phyloP scores from a whole-genome alignment of 1,284 basidiomycete species.

The Ganoderma sp. region DNA sequence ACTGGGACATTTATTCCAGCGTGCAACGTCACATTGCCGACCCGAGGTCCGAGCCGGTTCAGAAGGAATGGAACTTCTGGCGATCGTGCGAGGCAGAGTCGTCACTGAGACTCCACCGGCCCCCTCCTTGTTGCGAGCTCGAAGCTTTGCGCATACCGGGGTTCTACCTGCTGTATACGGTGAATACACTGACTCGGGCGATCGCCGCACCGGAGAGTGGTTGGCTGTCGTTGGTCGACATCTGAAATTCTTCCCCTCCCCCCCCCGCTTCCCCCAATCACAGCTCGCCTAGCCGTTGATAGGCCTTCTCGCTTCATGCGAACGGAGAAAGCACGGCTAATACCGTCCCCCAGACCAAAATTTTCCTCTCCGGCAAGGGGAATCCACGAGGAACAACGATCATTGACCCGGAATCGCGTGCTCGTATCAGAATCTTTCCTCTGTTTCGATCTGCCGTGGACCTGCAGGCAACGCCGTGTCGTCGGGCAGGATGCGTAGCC shows the following conservation, averaged over 20 bases:
- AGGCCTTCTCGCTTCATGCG: not conserved
- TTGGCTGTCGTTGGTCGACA: not conserved
- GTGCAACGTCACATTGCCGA: not conserved
- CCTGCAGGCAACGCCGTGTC: not conserved
- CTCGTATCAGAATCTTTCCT: not conserved
- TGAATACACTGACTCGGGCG: not conserved
- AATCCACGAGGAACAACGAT: not conserved
- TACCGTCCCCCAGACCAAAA: not conserved
- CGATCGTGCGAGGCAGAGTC: not conserved
- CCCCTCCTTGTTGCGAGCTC: not conserved
- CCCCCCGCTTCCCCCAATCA: not conserved
- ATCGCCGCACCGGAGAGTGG: not conserved
- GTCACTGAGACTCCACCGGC: not conserved
- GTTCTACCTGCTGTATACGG: not conserved
- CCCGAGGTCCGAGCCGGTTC: not conserved
- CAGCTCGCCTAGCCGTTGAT: not conserved
- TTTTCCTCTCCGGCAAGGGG: not conserved
- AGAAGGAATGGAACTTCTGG: not conserved
- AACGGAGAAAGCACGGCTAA: not conserved
- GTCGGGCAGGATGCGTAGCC: not conserved
- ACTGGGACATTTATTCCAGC: not conserved
- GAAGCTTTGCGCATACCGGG: not conserved
- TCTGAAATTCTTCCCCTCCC: not conserved
- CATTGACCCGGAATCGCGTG: not conserved
- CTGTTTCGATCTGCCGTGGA: not conserved